Percentiles rank a stretch among this genome's conserved stretches.
phyloP scores from a whole-genome alignment of 2,329 filamentous ascomycete species.

The Talaromyces sp. region DNA sequence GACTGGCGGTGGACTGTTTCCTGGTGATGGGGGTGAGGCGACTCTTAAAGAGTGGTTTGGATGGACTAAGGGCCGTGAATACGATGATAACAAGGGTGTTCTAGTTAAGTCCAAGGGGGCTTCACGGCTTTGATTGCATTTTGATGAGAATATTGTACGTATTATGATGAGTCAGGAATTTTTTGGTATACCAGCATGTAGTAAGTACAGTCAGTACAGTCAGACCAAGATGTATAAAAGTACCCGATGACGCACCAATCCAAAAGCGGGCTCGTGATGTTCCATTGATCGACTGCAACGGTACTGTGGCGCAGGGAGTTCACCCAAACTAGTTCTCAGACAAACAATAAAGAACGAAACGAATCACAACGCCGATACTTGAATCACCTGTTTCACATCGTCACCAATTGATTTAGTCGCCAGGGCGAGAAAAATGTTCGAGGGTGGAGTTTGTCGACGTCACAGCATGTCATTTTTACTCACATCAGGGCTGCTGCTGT shows the following conservation, averaged over 20 bases:
- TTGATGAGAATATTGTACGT: neutral
- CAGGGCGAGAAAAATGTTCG: neutral
- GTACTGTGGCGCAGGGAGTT: neutral
- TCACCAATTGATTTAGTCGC: neutral
- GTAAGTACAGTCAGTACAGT: neutral
- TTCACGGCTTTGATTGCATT: constrained; percentile 22
- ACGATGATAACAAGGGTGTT: constrained; percentile 60
- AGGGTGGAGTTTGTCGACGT: neutral
- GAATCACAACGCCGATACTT: neutral
- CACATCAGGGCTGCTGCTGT: neutral
- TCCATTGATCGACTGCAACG: neutral
- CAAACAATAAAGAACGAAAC: neutral
- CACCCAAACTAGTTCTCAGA: no score
- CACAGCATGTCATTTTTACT: neutral
- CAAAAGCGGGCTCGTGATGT: neutral
- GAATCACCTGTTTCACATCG: neutral
- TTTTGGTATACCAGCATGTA: neutral
- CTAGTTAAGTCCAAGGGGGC: constrained; percentile 48
- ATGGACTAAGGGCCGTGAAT: constrained; percentile 69
- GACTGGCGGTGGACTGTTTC: constrained; percentile 52
- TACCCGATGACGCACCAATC: neutral
- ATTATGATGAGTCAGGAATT: no score
- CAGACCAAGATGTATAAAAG: neutral
- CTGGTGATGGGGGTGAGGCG: constrained; percentile 70
- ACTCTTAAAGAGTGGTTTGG: constrained; percentile 69